phyloP scores from a whole-genome alignment of 2,329 filamentous ascomycete genomes.

The Coniochaeta sp. region DNA sequence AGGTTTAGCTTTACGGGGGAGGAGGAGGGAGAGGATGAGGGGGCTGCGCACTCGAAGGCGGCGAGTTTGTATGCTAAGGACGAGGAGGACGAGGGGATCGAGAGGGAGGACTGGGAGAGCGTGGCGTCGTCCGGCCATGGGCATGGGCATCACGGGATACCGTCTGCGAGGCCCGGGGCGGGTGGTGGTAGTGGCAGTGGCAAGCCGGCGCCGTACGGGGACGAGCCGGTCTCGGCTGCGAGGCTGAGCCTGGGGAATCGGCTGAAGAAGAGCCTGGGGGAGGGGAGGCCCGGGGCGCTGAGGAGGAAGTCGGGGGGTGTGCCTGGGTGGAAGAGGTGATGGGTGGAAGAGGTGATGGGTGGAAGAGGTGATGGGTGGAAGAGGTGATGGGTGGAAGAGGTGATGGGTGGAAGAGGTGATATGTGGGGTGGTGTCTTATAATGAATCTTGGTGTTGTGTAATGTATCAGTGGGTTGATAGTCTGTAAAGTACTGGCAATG shows the following conservation, averaged over 20 bases:
- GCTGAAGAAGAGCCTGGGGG: slow-evolving; percentile 39
- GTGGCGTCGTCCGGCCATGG: too few species aligned
- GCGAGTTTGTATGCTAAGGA: slow-evolving; percentile 9
- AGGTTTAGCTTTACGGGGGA: background rate
- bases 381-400: too few species aligned
- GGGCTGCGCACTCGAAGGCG: background rate
- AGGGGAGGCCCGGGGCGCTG: slow-evolving; percentile 35
- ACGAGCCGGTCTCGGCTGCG: slow-evolving; percentile 30
- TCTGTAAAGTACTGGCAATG: too few species aligned
- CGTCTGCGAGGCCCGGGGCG: background rate
- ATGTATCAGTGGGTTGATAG: too few species aligned
- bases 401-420: too few species aligned
- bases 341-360: too few species aligned
- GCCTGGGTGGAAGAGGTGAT: slow-evolving; percentile 12
- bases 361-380: too few species aligned
- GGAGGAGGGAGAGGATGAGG: background rate
- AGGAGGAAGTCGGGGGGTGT: slow-evolving; percentile 22
- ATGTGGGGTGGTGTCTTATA: too few species aligned
- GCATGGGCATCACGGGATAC: slow-evolving; percentile 9
- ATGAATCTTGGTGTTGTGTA: too few species aligned
- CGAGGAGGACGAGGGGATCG: slow-evolving; percentile 15
- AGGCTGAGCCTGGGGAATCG: slow-evolving; percentile 42
- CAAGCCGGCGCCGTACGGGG: slow-evolving; percentile 17
- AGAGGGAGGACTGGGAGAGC: slow-evolving; percentile 29
- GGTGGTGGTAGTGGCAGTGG: background rate